phyloP scores from a whole-genome alignment of 371 early-diverging fungal species.

The Syncephalastrum sp. region DNA sequence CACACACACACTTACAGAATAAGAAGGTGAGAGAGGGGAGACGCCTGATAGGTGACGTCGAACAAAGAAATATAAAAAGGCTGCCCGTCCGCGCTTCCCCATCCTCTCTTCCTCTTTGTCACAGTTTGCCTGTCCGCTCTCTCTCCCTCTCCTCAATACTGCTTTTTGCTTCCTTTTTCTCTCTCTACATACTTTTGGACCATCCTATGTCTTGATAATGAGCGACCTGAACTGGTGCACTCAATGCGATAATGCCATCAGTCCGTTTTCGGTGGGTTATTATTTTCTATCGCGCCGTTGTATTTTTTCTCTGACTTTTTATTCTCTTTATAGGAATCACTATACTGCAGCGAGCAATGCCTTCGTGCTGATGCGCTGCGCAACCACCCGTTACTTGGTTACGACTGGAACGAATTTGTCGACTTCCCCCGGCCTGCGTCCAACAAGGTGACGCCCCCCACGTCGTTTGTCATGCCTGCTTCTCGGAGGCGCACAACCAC shows the following conservation, averaged over 20 bases:
- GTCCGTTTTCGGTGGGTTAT: slow-evolving; percentile 20
- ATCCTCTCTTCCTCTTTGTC: neutral
- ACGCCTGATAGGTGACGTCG: too few species aligned
- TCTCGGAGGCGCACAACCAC: too few species aligned
- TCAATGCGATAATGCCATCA: slow-evolving; percentile 24
- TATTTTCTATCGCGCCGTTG: neutral
- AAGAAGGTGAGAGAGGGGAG: too few species aligned
- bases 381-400: slow-evolving; percentile 27
- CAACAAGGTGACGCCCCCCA: too few species aligned
- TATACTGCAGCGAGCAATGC: slow-evolving; percentile 32
- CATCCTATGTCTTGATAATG: slow-evolving; percentile 9
- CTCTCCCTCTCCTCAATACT: neutral
- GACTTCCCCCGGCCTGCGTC: slow-evolving; percentile 24
- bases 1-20: too few species aligned
- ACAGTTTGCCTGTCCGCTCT: neutral
- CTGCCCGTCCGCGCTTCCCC: too few species aligned
- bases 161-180: neutral
- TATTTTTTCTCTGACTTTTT: neutral
- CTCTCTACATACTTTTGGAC: neutral
- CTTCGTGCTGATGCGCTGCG: slow-evolving; percentile 24
- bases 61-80: too few species aligned
- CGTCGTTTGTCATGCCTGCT: too few species aligned
- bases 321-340: slow-evolving; percentile 17
- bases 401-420: slow-evolving; percentile 26
- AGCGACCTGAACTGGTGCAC: slow-evolving; percentile 27